Evolutionary conservation across 2,329 filamentous ascomycete genomes (phyloP).

Genomic region (Juglanconis juglandina): DNA sequence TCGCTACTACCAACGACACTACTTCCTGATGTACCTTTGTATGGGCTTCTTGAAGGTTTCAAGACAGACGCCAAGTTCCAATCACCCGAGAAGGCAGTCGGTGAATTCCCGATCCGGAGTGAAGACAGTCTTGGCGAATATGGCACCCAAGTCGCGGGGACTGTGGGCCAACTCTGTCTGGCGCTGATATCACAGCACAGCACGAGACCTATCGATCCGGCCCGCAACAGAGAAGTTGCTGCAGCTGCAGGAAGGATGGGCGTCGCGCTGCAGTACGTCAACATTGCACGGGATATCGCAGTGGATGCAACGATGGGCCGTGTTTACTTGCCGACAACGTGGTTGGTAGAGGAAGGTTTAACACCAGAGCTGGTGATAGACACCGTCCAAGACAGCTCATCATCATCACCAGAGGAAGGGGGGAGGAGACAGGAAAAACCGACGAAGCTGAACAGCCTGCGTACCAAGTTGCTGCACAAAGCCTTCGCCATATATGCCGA

Average conservation of each 20-base stretch:
- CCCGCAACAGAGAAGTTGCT: constrained; percentile 43
- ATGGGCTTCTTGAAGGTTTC: constrained; percentile 65
- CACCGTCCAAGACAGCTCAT: constrained; percentile 45
- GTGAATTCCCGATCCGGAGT: constrained; percentile 53
- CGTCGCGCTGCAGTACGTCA: constrained; percentile 71
- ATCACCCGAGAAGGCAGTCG: background rate
- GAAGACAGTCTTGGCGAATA: constrained; percentile 61
- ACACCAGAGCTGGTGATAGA: constrained; percentile 52
- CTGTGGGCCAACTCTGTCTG: constrained; percentile 66
- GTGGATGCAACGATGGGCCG: constrained; percentile 63
- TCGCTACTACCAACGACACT: constrained; percentile 55
- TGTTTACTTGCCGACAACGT: constrained; percentile 65
- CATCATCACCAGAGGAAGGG: background rate
- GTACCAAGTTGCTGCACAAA: constrained; percentile 52
- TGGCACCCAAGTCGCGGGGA: constrained; percentile 66
- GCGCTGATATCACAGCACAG: constrained; percentile 63
- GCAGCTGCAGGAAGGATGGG: constrained; percentile 64
- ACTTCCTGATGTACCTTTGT: constrained; percentile 57
- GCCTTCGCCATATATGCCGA: constrained; percentile 59
- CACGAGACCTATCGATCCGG: constrained; percentile 25
- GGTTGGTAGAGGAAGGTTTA: constrained; percentile 58
- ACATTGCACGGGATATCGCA: constrained; percentile 70
- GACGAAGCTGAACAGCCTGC: constrained; percentile 38
- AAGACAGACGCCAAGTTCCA: constrained; percentile 62
- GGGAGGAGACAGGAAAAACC: background rate